phyloP scores from a whole-genome alignment of 1,284 basidiomycete species.

The Stereum hirsutum region DNA sequence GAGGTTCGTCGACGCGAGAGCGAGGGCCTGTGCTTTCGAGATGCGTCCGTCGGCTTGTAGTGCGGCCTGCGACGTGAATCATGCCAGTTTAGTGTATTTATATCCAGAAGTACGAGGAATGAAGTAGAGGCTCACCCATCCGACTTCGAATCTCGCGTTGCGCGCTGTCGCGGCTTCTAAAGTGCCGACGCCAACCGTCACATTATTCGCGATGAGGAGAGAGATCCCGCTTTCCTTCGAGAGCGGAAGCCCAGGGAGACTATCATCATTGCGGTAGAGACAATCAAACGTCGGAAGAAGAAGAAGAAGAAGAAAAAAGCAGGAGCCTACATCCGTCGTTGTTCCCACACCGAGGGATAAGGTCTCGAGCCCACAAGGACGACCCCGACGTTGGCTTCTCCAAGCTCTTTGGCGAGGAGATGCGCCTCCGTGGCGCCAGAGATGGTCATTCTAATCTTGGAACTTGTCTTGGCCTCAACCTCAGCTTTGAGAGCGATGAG shows the following conservation, averaged over 20 bases:
- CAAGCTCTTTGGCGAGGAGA: slow-evolving; percentile 68
- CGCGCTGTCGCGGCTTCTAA: slow-evolving; percentile 43
- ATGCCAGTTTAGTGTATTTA: not conserved
- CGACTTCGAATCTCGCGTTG: slow-evolving; percentile 57
- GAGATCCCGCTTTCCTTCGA: slow-evolving; percentile 57
- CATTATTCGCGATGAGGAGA: slow-evolving; percentile 53
- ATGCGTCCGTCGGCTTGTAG: slow-evolving; percentile 28
- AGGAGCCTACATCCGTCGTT: slow-evolving; percentile 34
- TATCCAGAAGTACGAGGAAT: not conserved
- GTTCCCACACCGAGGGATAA: slow-evolving; percentile 53
- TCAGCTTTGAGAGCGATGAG: slow-evolving; percentile 70
- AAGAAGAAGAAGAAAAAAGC: slow-evolving; percentile 20
- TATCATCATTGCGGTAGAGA: slow-evolving; percentile 16
- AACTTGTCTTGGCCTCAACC: slow-evolving; percentile 39
- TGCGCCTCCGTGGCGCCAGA: slow-evolving; percentile 70
- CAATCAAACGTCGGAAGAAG: too few species aligned
- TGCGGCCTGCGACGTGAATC: slow-evolving; percentile 14
- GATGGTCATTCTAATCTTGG: slow-evolving; percentile 44
- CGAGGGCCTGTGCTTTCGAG: slow-evolving; percentile 35
- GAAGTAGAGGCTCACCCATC: slow-evolving; percentile 30
- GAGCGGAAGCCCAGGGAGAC: slow-evolving; percentile 62
- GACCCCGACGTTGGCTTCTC: slow-evolving; percentile 63
- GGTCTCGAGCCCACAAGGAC: slow-evolving; percentile 53
- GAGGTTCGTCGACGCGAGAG: slow-evolving; percentile 52
- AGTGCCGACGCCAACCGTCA: slow-evolving; percentile 67